Evolutionary conservation across 192 early-diverging fungal species (phyloP), one percentile per base, ranked within the genome.

Genomic region (Lobosporangium transversale): DNA sequence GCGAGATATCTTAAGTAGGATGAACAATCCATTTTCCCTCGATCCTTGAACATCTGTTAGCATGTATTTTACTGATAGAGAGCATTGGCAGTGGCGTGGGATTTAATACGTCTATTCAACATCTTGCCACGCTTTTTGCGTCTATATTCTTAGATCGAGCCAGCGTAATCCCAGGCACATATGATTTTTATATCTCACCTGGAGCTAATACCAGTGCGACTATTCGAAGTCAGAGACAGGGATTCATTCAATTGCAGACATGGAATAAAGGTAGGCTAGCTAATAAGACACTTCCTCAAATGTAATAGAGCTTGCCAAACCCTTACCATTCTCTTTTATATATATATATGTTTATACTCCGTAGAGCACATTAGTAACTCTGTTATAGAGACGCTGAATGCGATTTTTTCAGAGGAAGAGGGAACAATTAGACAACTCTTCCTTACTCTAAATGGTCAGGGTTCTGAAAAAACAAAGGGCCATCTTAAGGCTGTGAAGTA

Each of bases 401-500:
- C 32, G 36, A 53, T 81, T 7, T 79, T 83, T 56, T 53, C 49
- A 32, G 23, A 67, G 21, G 79, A 83, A 23, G 42, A 81, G 47
- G 48, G 17, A 32, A 49, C 36, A 0, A 59, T 81, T 37, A 24
- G 49, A 26, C 66, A 73, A 45, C 44, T 79, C 32, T 21, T 67
- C 29, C 35, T 42, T 1, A 61, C 52, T 15, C 32, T 33, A 15
- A 35, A 44, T 33, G 51, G 21, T 18, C 56, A 47, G 27, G 60
- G 53, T 10, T 50, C 63, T 32, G 66, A 57, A 20, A 81, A 82
- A 44, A 69, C 63, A 15, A 61, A 84, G 37, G 68, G 81, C 44
- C 86, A 81, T 29, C 89, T 94, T 75, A 82, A 89, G 23, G 87
- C 89, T 8, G 80, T 98, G 37, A 96, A 96, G 70, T 98, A 92